A percentile compares a stretch with the other conserved stretches of the same genome.
These are phyloP conservation scores for Rugiboletus extremiorientalis DNA, from an alignment of 1,284 basidiomycete species.

Conservation along the genomic window DNA sequence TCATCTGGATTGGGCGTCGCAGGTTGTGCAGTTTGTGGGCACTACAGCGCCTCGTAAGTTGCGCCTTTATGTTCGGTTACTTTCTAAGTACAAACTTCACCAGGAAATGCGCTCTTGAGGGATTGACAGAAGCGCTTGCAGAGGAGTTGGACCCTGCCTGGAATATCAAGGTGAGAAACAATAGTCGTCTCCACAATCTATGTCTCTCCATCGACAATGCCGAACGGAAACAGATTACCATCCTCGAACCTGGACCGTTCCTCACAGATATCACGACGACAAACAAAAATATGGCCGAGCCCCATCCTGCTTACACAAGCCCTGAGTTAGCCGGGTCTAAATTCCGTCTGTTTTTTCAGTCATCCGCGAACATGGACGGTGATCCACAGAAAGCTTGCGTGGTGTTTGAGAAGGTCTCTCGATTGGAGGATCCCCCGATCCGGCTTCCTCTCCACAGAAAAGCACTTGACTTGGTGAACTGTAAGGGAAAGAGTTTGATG, in stretches of 20 bases:
- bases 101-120: slow-evolving; percentile 31
- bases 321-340: slow-evolving; percentile 8
- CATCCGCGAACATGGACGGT: slow-evolving; percentile 1
- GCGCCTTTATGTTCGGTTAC: background rate
- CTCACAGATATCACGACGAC: slow-evolving; percentile 9
- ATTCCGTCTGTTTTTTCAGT: slow-evolving; percentile 2
- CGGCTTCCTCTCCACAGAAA: slow-evolving; percentile 25
- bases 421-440: slow-evolving; percentile 26
- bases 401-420: slow-evolving; percentile 18
- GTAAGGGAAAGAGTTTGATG: slow-evolving; percentile 19
- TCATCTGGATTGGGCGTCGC: slow-evolving; percentile 27
- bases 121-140: slow-evolving; percentile 21
- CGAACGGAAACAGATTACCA: slow-evolving; percentile 20
- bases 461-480: slow-evolving; percentile 2
- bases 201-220: background rate
- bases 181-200: background rate
- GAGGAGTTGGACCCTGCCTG: slow-evolving; percentile 30
- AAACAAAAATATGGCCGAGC: background rate
- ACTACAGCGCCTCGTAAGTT: slow-evolving; percentile 28
- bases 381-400: slow-evolving; percentile 23
- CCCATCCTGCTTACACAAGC: slow-evolving; percentile 21
- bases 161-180: slow-evolving; percentile 30
- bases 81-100: background rate
- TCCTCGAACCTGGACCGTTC: slow-evolving; percentile 27
- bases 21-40: slow-evolving; percentile 6